A percentile compares a stretch with the other conserved stretches of the same genome.
phyloP scores from a whole-genome alignment of 2,329 filamentous ascomycete species.

The Fusarium scirpi region DNA sequence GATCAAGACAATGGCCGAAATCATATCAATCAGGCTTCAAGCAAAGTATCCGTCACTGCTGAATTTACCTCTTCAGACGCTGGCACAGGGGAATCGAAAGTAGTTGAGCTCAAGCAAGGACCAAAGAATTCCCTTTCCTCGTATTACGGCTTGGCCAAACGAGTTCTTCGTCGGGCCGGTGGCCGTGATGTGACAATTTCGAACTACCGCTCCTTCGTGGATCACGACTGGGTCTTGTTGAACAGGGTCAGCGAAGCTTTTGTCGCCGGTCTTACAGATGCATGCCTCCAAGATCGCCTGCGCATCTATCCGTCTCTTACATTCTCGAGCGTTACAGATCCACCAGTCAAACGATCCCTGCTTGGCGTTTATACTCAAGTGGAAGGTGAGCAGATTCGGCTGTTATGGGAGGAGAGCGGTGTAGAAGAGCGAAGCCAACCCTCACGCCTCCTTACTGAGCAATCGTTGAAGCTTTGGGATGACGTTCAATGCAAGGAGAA shows the following conservation, averaged over 20 bases:
- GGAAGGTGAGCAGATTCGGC: slow-evolving; percentile 67
- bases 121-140: slow-evolving; percentile 56
- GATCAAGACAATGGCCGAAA: slow-evolving; percentile 44
- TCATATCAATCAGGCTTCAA: slow-evolving; percentile 12
- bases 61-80: slow-evolving; percentile 42
- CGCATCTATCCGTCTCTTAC: slow-evolving; percentile 61
- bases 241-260: slow-evolving; percentile 66
- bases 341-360: slow-evolving; percentile 60
- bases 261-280: slow-evolving; percentile 64
- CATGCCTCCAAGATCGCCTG: slow-evolving; percentile 59
- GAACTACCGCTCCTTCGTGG: slow-evolving; percentile 58
- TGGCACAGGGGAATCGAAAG: slow-evolving; percentile 29
- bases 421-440: slow-evolving; percentile 34
- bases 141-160: slow-evolving; percentile 64
- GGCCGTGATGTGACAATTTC: slow-evolving; percentile 64
- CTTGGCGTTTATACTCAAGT: slow-evolving; percentile 65
- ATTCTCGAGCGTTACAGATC: slow-evolving; percentile 47
- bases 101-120: slow-evolving; percentile 57
- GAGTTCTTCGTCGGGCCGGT: slow-evolving; percentile 61
- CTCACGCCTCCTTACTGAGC: slow-evolving; percentile 48
- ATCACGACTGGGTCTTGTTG: slow-evolving; percentile 61
- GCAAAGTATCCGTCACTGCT: slow-evolving; percentile 2
- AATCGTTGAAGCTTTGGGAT: slow-evolving; percentile 60
- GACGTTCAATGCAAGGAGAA: slow-evolving; percentile 54
- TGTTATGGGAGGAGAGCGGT: slow-evolving; percentile 51